phyloP scores from a whole-genome alignment of 345 rosid genomes.

The Noccaea bulbosa region DNA sequence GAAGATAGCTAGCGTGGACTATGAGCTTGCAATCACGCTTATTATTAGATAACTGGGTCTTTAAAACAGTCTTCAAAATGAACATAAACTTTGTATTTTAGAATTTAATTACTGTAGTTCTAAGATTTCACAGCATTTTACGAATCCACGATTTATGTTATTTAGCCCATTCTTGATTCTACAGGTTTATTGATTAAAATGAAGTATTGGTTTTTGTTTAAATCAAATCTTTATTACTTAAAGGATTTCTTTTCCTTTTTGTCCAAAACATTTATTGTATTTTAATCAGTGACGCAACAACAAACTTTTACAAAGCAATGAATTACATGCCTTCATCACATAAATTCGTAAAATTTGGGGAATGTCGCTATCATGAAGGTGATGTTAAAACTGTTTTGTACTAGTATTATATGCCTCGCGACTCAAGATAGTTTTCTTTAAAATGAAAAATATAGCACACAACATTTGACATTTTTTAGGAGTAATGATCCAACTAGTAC shows the following conservation, averaged over 20 bases:
- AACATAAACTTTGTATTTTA: not conserved
- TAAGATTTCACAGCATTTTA: not conserved
- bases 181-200: too few species aligned
- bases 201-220: too few species aligned
- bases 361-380: slow-evolving; percentile 33
- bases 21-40: slow-evolving; percentile 44
- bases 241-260: too few species aligned
- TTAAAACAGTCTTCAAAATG: not conserved
- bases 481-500: slow-evolving; percentile 11
- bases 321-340: too few species aligned
- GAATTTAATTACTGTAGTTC: not conserved
- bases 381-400: slow-evolving; percentile 29
- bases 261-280: too few species aligned
- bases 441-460: slow-evolving; percentile 18
- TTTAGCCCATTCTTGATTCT: too few species aligned
- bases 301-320: too few species aligned
- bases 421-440: slow-evolving; percentile 11
- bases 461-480: slow-evolving; percentile 9
- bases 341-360: not conserved
- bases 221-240: too few species aligned
- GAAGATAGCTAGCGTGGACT: slow-evolving; percentile 22
- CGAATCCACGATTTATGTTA: not conserved
- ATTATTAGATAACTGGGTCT: slow-evolving; percentile 21
- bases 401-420: not conserved
- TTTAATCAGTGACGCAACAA: too few species aligned